phyloP scores from a whole-genome alignment of 2,329 filamentous ascomycete genomes.

The Ceratocystis eucalypticola region DNA sequence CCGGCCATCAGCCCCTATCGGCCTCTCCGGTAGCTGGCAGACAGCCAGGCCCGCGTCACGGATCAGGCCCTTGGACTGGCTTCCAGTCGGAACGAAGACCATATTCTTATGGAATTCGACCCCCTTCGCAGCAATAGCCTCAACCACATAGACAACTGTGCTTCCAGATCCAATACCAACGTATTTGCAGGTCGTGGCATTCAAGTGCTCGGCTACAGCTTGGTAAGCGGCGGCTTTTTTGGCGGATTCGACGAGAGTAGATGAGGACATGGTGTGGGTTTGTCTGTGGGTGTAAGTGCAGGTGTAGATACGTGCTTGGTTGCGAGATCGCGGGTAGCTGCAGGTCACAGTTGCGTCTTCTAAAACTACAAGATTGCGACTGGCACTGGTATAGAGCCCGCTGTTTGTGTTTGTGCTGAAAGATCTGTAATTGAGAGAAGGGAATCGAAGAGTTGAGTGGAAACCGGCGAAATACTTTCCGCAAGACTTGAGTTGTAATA shows the following conservation, averaged over 20 bases:
- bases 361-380: too few species aligned
- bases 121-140: conserved; percentile 56
- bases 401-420: too few species aligned
- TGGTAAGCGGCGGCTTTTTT: conserved; percentile 63
- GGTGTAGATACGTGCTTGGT: background rate
- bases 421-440: too few species aligned
- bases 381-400: too few species aligned
- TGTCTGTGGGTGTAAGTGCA: background rate
- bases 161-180: conserved; percentile 72
- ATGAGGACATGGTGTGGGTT: conserved; percentile 26
- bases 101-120: conserved; percentile 45
- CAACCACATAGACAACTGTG: conserved; percentile 73
- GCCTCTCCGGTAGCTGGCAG: conserved; percentile 63
- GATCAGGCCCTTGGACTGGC: conserved; percentile 79
- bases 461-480: too few species aligned
- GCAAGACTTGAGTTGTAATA: too few species aligned
- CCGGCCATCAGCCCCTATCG: conserved; percentile 36
- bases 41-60: conserved; percentile 62
- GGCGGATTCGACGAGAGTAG: conserved; percentile 49
- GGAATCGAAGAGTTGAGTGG: too few species aligned
- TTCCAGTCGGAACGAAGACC: conserved; percentile 84
- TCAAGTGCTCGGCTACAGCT: conserved; percentile 61
- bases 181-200: conserved; percentile 40
- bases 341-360: background rate
- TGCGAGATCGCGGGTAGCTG: conserved; percentile 2